Evolutionary conservation across 345 rosid species (phyloP).

Genomic region (Punica granatum): DNA sequence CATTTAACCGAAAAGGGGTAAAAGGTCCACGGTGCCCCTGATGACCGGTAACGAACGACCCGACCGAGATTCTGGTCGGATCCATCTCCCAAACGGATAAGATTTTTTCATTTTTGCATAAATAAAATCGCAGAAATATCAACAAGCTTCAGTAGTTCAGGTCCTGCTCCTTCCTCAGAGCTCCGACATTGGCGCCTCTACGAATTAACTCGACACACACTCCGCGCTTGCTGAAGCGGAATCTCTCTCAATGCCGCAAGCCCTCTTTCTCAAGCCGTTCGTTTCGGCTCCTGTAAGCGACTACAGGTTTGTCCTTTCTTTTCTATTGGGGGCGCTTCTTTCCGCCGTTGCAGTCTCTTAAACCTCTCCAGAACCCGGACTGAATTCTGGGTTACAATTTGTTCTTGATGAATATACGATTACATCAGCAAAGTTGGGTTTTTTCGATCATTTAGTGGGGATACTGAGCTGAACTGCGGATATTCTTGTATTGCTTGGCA

Average conservation of each 20-base stretch:
- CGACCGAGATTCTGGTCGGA: neutral
- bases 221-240: neutral
- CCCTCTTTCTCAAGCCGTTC: constrained; percentile 27
- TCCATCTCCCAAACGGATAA: neutral
- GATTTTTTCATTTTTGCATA: neutral
- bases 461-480: neutral
- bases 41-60: neutral
- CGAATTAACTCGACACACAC: neutral
- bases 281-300: constrained; percentile 19
- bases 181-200: neutral
- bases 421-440: neutral
- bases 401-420: neutral
- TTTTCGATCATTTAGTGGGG: constrained; percentile 3
- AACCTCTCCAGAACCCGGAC: constrained; percentile 11
- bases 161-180: neutral
- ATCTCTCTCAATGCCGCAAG: constrained; percentile 23
- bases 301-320: constrained; percentile 20
- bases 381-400: neutral
- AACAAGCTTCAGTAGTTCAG: neutral
- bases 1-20: too few species aligned
- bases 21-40: too few species aligned
- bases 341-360: neutral
- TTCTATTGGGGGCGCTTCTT: neutral
- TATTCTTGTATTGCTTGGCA: neutral
- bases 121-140: neutral